These are phyloP conservation scores for Ochetophila trinervis DNA, from an alignment of 306 rosid species.

Conservation along the genomic window DNA sequence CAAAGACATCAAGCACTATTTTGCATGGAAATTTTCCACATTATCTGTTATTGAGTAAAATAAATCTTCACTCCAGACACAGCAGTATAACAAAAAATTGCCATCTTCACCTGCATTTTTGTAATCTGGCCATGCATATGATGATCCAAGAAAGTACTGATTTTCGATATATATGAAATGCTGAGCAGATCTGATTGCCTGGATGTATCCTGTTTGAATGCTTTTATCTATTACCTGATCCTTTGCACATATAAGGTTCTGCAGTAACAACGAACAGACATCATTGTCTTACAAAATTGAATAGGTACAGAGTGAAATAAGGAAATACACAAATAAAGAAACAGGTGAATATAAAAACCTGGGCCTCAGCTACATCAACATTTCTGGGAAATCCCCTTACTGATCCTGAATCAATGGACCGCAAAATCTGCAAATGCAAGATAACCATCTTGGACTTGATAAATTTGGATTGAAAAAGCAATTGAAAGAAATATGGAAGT, in stretches of 20 bases:
- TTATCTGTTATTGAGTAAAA: no score
- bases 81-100: slow-evolving; percentile 15
- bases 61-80: neutral
- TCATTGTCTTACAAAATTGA: slow-evolving; percentile 1
- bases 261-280: slow-evolving; percentile 38
- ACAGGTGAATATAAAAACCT: slow-evolving; percentile 37
- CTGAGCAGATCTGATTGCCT: slow-evolving; percentile 96
- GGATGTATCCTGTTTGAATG: slow-evolving; percentile 86
- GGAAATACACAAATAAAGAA: slow-evolving; percentile 19
- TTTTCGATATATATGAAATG: slow-evolving; percentile 90
- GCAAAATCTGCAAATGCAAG: slow-evolving; percentile 59
- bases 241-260: slow-evolving; percentile 84
- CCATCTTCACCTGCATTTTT: slow-evolving; percentile 68
- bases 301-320: neutral
- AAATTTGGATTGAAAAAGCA: slow-evolving; percentile 20
- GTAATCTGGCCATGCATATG: slow-evolving; percentile 86
- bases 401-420: slow-evolving; percentile 95
- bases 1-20: neutral
- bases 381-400: slow-evolving; percentile 81
- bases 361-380: slow-evolving; percentile 34
- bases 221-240: slow-evolving; percentile 72
- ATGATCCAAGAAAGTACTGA: slow-evolving; percentile 91
- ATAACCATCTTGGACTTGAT: slow-evolving; percentile 8
- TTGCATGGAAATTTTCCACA: neutral
- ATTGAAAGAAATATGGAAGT: slow-evolving; percentile 11